phyloP scores from a whole-genome alignment of 1,284 basidiomycete species.

The Trichosporon sp. region DNA sequence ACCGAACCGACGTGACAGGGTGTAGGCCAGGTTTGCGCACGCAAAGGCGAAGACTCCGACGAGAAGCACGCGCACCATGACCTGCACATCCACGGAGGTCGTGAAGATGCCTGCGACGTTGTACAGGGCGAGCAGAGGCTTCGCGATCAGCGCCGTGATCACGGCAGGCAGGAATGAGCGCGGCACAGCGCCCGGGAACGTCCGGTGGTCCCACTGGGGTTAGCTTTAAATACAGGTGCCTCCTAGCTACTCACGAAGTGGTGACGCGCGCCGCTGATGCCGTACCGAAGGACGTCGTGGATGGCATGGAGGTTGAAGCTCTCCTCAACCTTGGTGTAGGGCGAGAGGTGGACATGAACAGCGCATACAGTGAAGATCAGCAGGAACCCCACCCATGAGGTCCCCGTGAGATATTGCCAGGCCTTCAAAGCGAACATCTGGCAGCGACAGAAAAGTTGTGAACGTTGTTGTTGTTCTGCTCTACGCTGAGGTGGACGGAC shows the following conservation, averaged over 20 bases:
- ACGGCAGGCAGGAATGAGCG: constrained; percentile 69
- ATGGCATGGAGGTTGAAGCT: constrained; percentile 90
- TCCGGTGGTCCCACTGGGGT: constrained; percentile 77
- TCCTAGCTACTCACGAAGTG: constrained; percentile 11
- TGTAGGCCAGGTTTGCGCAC: constrained; percentile 62
- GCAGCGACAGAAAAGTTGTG: not conserved
- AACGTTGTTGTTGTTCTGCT: not conserved
- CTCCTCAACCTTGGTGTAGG: constrained; percentile 96
- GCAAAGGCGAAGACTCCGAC: constrained; percentile 63
- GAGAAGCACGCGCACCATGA: constrained; percentile 69
- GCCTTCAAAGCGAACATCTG: not conserved
- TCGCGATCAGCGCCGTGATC: constrained; percentile 3
- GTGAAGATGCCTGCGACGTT: not conserved
- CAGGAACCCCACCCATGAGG: constrained; percentile 51
- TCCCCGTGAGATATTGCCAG: not conserved
- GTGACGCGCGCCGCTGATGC: constrained; percentile 47
- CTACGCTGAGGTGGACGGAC: not conserved
- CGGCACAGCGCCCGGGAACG: constrained; percentile 84
- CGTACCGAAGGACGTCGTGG: constrained; percentile 75
- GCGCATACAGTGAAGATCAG: constrained; percentile 59
- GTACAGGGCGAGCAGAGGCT: constrained; percentile 2
- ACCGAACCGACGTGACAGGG: constrained; percentile 63
- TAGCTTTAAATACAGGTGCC: not conserved
- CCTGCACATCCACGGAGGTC: constrained; percentile 56
- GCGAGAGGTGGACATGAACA: constrained; percentile 68